phyloP scores from a whole-genome alignment of 176 grass and related monocot genomes.

The Panicum miliaceum region DNA sequence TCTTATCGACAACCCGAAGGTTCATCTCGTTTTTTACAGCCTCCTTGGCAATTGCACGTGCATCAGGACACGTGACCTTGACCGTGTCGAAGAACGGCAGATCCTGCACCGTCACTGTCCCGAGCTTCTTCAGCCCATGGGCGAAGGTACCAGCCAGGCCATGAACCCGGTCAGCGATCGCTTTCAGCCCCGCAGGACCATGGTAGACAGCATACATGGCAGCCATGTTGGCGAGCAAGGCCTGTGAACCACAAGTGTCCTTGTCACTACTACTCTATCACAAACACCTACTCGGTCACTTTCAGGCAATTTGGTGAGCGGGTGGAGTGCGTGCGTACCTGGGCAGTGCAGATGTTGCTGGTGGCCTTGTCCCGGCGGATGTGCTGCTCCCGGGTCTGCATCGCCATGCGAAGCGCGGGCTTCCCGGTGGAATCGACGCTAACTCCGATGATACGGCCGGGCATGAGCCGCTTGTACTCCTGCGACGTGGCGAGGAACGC shows the following conservation, averaged over 20 bases:
- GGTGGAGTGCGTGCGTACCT: conserved; percentile 52
- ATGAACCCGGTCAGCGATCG: conserved; percentile 87
- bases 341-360: conserved; percentile 98
- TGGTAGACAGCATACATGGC: conserved; percentile 99
- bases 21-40: conserved; percentile 93
- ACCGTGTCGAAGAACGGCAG: conserved; percentile 97
- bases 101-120: conserved; percentile 86
- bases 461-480: conserved; percentile 98
- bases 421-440: conserved; percentile 90
- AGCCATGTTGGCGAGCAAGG: conserved; percentile 97
- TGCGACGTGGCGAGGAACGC: conserved; percentile 96
- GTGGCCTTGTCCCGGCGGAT: conserved; percentile 98
- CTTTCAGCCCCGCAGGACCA: conserved; percentile 88
- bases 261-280: conserved; percentile 5
- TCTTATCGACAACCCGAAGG: conserved; percentile 74
- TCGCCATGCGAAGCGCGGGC: conserved; percentile 92
- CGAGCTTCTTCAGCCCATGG: conserved; percentile 87
- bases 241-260: conserved; percentile 53
- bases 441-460: conserved; percentile 88
- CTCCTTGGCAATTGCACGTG: conserved; percentile 69
- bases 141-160: conserved; percentile 81
- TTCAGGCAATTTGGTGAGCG: conserved; percentile 45
- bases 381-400: conserved; percentile 99
- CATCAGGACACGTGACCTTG: conserved; percentile 81
- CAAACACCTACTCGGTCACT: conserved; percentile 17